A percentile compares a stretch with the other conserved stretches of the same genome.
Conservation (phyloP, 2,329 filamentous ascomycete species). For the Thelonectria discophora region DNA sequence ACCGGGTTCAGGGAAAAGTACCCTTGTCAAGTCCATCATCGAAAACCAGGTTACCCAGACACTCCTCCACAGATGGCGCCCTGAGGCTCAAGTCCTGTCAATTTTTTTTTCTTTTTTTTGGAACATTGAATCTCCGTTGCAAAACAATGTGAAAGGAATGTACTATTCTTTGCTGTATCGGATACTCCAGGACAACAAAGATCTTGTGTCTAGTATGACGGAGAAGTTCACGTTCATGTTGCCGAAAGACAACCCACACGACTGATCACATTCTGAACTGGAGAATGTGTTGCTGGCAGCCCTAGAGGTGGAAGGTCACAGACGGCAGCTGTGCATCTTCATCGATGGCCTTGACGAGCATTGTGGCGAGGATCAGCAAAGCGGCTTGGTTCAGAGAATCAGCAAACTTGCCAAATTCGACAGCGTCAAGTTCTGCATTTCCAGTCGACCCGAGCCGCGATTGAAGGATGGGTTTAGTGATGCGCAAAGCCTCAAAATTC, state of each 20-base stretch:
- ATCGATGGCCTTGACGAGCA: constrained; percentile 22
- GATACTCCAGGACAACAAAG: constrained; percentile 15
- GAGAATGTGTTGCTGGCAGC: not conserved
- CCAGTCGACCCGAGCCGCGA: constrained; percentile 10
- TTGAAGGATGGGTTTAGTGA: not conserved
- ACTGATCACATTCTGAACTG: constrained; percentile 3
- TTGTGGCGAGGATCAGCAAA: not conserved
- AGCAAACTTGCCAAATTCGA: not conserved
- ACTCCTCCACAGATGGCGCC: not conserved
- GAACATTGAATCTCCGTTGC: constrained; percentile 10
- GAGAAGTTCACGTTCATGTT: not conserved
- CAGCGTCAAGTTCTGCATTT: constrained; percentile 10
- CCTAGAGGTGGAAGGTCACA: not conserved
- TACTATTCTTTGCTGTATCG: constrained; percentile 38
- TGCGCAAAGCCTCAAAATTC: not conserved
- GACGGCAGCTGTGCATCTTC: constrained; percentile 8
- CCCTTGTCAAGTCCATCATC: constrained; percentile 19
- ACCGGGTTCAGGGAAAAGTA: constrained; percentile 30
- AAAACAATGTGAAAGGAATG: constrained; percentile 38
- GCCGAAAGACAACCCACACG: not conserved
- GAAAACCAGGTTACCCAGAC: not conserved
- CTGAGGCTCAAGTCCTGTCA: not conserved
- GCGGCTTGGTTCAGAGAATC: not conserved
- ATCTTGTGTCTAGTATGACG: not conserved
- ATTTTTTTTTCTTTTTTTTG: constrained; percentile 29